phyloP scores from a whole-genome alignment of 2,329 filamentous ascomycete species.

The Alternaria consortialis region DNA sequence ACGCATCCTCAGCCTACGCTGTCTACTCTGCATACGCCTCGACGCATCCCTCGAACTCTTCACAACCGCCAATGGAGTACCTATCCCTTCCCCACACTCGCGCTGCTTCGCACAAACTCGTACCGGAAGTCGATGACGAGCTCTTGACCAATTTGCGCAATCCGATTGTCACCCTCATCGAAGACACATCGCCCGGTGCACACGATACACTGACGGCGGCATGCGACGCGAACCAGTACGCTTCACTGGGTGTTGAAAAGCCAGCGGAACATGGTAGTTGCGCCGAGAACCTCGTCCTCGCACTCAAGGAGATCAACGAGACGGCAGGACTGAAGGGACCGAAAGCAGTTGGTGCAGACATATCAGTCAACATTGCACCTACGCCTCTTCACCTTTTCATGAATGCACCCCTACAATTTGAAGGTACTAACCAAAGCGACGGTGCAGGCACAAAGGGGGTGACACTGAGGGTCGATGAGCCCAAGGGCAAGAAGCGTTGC shows the following conservation, averaged over 20 bases:
- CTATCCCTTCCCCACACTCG: slow-evolving; percentile 58
- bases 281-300: slow-evolving; percentile 60
- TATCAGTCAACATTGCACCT: slow-evolving; percentile 59
- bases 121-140: slow-evolving; percentile 53
- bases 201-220: slow-evolving; percentile 60
- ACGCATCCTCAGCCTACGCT: slow-evolving; percentile 58
- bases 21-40: slow-evolving; percentile 59
- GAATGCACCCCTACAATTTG: slow-evolving; percentile 41
- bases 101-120: slow-evolving; percentile 52
- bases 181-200: slow-evolving; percentile 55
- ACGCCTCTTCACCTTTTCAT: slow-evolving; percentile 58
- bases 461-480: slow-evolving; percentile 41
- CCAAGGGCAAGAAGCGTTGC: slow-evolving; percentile 46
- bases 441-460: slow-evolving; percentile 43
- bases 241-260: slow-evolving; percentile 53
- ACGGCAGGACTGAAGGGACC: slow-evolving; percentile 57
- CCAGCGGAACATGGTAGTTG: slow-evolving; percentile 59
- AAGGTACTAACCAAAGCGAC: slow-evolving; percentile 17
- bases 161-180: slow-evolving; percentile 57
- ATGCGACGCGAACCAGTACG: slow-evolving; percentile 57
- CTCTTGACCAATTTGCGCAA: slow-evolving; percentile 58
- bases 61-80: slow-evolving; percentile 56
- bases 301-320: slow-evolving; percentile 59
- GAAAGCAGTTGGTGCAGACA: slow-evolving; percentile 57
- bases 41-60: slow-evolving; percentile 40